Evolutionary conservation across 805 yeast species (phyloP).

Genomic region (Tetrapisispora namnaoensis): DNA sequence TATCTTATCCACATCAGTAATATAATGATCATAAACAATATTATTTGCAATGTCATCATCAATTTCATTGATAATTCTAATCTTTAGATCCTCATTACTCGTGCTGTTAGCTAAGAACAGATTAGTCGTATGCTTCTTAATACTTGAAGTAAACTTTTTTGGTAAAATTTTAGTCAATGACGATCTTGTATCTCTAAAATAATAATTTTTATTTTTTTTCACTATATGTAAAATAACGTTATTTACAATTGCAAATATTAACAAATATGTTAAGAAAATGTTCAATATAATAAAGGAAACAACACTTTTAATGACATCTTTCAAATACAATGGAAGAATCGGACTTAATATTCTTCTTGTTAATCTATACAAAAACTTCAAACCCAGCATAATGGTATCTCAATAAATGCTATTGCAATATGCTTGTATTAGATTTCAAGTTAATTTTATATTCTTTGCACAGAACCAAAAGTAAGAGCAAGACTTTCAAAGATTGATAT

Average conservation of each 20-base stretch:
- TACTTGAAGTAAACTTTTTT: background rate
- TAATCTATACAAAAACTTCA: background rate
- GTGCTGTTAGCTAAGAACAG: background rate
- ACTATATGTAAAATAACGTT: background rate
- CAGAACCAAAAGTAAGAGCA: too few species aligned
- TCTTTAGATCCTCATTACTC: background rate
- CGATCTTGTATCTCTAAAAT: slow-evolving; percentile 22
- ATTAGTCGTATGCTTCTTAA: slow-evolving; percentile 1
- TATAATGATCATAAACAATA: slow-evolving; percentile 24
- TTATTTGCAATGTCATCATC: slow-evolving; percentile 21
- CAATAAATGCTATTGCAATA: background rate
- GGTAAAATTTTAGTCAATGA: slow-evolving; percentile 15
- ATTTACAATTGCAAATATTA: slow-evolving; percentile 1
- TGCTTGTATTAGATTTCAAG: background rate
- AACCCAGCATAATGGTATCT: background rate
- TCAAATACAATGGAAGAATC: background rate
- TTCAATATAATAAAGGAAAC: slow-evolving; percentile 1
- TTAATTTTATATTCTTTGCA: background rate
- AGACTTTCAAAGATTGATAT: too few species aligned
- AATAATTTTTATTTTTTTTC: slow-evolving; percentile 1
- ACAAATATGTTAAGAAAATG: slow-evolving; percentile 1
- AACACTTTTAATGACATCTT: slow-evolving; percentile 1
- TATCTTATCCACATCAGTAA: slow-evolving; percentile 9
- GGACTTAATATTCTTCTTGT: background rate
- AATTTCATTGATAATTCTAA: slow-evolving; percentile 5